Conservation (phyloP, 2,329 filamentous ascomycete genomes). For the Bretziella fagacearum region DNA sequence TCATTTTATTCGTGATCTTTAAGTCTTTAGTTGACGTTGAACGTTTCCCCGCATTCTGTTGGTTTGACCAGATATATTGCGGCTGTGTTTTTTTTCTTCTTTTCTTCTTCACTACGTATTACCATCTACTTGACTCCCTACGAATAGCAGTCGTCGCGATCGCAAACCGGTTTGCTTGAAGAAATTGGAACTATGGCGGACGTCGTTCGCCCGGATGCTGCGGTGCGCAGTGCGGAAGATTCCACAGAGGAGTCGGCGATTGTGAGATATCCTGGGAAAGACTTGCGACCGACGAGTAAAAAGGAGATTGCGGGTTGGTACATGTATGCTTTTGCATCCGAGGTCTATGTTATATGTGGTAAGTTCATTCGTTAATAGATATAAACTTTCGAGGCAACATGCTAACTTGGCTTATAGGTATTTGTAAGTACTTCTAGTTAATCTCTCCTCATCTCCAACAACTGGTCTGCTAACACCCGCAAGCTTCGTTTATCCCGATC, state of each 20-base stretch:
- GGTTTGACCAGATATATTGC: no score
- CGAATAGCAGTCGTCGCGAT: rapidly evolving
- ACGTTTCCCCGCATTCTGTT: no score
- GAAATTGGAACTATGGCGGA: background rate
- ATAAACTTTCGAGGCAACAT: background rate
- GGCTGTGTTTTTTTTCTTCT: no score
- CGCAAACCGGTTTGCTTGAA: background rate
- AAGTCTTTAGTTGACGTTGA: background rate
- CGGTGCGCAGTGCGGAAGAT: background rate
- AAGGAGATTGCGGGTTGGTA: conserved; percentile 93
- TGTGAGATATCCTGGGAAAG: conserved; percentile 60
- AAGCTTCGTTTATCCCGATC: conserved; percentile 89
- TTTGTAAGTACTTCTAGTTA: conserved; percentile 20
- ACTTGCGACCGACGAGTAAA: conserved; percentile 68
- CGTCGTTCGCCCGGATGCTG: background rate
- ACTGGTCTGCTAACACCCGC: background rate
- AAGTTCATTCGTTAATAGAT: conserved; percentile 21
- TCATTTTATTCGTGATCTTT: background rate
- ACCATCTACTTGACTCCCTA: no score
- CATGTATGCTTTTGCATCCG: conserved; percentile 86
- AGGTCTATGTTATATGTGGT: conserved; percentile 91
- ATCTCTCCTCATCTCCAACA: background rate
- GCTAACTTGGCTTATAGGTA: conserved; percentile 16
- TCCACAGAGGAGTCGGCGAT: background rate
- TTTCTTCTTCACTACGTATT: no score